Evolutionary conservation across 23 red algal species (phyloP), one percentile per base, ranked within the genome.

Genomic region (Gracilaria caudata): DNA sequence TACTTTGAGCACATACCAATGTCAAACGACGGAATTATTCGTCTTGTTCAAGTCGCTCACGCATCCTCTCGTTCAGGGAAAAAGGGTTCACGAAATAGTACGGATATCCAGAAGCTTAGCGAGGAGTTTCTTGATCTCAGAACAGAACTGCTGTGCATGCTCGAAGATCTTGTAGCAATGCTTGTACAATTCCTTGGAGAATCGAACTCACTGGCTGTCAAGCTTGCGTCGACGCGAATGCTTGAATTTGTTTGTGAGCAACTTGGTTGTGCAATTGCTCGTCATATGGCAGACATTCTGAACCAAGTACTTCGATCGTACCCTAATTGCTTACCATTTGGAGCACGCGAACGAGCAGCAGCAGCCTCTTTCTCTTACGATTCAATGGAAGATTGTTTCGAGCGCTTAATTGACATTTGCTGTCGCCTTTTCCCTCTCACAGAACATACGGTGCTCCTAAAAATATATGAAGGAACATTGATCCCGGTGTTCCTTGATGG

Each of bases 171-270:
- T 13, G 25, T 94, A 23, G 56, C 72, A 21, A 77, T 81, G 58
- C 77, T 94, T 20, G 92, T 89, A 33, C 56, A 65, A 53, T 88
- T 94, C 34, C 46, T 94, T 44, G 47, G 44, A 40, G 84, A 80
- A 20, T 86, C 77, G 10, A 64, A 82, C 34, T 74, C 56, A 35
- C 24, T 77, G 12, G 81, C 84, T 72, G 82, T 87, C 16, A 79
- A 89, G 47, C 73, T 89, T 29, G 83, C 92, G 24, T 73, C 82
- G 26, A 83, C 77, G 8, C 29, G 78, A 53, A 87, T 88, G 73
- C 77, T 94, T 70, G 92, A 94, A 51, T 94, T 88, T 72, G 54
- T 94, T 47, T 77, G 64, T 68, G 92, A 94, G 72, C 92, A 94
- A 51, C 74, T 94, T 45, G 92, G 92, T 33, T 86, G 92, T 65